A percentile compares a stretch with the other conserved stretches of the same genome.
Conservation (phyloP, 208 protist genomes). For the Crithidia acanthocephali region DNA sequence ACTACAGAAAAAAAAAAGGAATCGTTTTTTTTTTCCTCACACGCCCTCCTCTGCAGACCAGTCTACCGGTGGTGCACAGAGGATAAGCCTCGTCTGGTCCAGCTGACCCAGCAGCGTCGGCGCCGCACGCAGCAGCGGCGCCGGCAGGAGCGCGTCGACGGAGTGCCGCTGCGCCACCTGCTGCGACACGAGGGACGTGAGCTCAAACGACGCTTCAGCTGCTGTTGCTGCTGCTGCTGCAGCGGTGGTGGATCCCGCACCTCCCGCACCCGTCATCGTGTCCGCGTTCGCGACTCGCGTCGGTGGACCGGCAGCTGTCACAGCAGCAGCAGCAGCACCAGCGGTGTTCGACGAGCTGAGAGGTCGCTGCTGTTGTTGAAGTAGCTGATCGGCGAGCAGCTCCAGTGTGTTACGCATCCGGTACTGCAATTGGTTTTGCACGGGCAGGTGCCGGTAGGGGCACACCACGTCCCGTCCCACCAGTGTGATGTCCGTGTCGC, state of each 20-base stretch:
- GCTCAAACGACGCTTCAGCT: neutral
- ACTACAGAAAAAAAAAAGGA: too few relatives aligned
- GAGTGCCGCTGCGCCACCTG: constrained; percentile 13
- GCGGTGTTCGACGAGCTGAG: neutral
- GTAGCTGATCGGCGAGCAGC: neutral
- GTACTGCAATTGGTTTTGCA: constrained; percentile 8
- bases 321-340: neutral
- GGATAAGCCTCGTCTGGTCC: constrained; percentile 35
- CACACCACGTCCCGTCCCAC: constrained; percentile 74
- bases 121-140: constrained; percentile 17
- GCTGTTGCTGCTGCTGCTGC: neutral
- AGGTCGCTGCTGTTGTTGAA: constrained; percentile 1
- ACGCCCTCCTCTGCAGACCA: constrained; percentile 2
- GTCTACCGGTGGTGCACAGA: constrained; percentile 22
- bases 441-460: constrained; percentile 44
- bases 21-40: too few relatives aligned
- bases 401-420: constrained; percentile 26
- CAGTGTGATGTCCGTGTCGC: constrained; percentile 58
- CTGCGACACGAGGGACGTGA: constrained; percentile 1
- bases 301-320: too few relatives aligned
- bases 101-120: constrained; percentile 31
- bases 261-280: neutral
- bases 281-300: neutral
- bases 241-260: neutral
- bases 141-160: constrained; percentile 18